phyloP scores from a whole-genome alignment of 306 rosid genomes.

The Cajanus cajan region DNA sequence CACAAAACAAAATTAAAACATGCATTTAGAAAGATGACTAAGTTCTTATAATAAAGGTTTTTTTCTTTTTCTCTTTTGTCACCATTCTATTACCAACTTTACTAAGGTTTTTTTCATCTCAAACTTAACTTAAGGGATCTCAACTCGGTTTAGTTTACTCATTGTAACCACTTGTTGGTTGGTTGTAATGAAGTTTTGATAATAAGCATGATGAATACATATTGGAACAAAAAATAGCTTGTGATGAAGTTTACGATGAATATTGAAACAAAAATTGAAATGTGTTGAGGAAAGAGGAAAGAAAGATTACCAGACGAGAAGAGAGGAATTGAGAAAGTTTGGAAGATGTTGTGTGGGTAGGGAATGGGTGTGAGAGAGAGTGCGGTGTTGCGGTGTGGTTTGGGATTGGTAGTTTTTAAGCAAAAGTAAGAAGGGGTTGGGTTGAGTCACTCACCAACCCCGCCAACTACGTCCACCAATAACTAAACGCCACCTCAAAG shows the following conservation, averaged over 20 bases:
- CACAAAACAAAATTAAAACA: no score
- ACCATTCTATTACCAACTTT: no score
- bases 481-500: neutral
- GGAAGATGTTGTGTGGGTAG: conserved; percentile 35
- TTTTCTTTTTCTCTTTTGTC: no score
- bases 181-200: neutral
- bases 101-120: no score
- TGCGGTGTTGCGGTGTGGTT: neutral
- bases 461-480: conserved; percentile 37
- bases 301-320: neutral
- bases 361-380: neutral
- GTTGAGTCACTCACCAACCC: conserved; percentile 42
- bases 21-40: no score
- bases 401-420: neutral
- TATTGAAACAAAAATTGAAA: neutral
- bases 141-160: no score
- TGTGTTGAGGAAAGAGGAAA: neutral
- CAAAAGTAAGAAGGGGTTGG: neutral
- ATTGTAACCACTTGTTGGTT: no score
- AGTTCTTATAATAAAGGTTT: no score
- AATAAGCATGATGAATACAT: neutral
- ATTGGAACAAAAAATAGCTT: neutral
- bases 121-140: no score
- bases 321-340: neutral
- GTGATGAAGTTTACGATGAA: no score